phyloP scores from a whole-genome alignment of 371 early-diverging fungal genomes.

The Mortierella sp. region DNA sequence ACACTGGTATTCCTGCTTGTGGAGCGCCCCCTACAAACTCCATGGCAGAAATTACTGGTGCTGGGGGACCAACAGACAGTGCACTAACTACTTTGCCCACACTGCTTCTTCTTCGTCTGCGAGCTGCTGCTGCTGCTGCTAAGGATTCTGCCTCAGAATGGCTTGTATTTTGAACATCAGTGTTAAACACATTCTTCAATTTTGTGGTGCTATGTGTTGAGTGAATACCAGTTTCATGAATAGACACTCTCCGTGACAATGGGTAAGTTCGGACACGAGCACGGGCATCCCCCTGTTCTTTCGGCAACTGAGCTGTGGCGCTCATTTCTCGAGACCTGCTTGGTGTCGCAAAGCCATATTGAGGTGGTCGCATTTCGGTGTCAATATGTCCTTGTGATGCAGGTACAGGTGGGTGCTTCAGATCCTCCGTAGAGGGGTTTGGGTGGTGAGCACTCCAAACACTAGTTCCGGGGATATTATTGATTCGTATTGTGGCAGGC shows the following conservation, averaged over 20 bases:
- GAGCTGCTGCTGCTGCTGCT: conserved; percentile 3
- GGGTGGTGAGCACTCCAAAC: conserved; percentile 11
- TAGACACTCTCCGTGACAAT: conserved; percentile 26
- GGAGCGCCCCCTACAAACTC: not conserved
- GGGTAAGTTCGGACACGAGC: conserved; percentile 22
- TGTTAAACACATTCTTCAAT: not conserved
- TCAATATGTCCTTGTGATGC: not conserved
- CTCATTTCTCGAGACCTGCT: not conserved
- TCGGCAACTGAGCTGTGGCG: not conserved
- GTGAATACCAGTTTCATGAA: conserved; percentile 30
- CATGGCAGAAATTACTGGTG: no score
- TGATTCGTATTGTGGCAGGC: conserved; percentile 30
- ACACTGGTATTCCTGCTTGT: not conserved
- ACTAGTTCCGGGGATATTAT: not conserved
- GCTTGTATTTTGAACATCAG: not conserved
- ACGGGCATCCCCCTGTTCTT: not conserved
- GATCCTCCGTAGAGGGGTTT: not conserved
- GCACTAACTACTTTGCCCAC: not conserved
- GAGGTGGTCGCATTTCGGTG: not conserved
- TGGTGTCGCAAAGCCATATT: not conserved
- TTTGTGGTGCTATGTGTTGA: conserved; percentile 7
- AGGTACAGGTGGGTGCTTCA: not conserved
- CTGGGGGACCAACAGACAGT: not conserved
- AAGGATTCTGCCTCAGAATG: conserved; percentile 6
- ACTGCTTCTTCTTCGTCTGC: conserved; percentile 32